These are phyloP conservation scores for Nothopassalora personata DNA, from an alignment of 2,329 filamentous ascomycete species.

Conservation along the genomic window DNA sequence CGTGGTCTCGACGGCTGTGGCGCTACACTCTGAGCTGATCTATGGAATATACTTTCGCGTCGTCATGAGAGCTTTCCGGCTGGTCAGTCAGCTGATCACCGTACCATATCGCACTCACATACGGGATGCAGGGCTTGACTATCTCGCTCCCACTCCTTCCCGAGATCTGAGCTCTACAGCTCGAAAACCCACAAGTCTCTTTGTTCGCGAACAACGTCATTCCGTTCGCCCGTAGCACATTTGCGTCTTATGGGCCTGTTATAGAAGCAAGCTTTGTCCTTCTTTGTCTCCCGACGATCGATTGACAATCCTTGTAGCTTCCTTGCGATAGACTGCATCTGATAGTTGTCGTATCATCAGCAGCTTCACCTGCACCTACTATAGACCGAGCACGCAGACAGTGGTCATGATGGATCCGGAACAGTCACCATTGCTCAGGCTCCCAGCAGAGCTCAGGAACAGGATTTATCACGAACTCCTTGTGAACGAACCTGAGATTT, in stretches of 20 bases:
- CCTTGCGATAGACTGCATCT: background rate
- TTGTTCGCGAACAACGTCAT: background rate
- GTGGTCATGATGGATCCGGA: background rate
- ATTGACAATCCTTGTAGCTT: background rate
- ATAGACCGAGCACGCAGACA: background rate
- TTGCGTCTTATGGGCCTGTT: background rate
- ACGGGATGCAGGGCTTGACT: background rate
- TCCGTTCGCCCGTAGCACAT: background rate
- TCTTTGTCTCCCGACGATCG: background rate
- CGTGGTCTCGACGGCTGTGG: background rate
- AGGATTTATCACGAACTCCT: conserved; percentile 13
- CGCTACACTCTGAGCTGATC: background rate
- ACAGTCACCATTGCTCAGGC: conserved; percentile 5
- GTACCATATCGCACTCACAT: background rate
- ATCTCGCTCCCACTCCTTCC: background rate
- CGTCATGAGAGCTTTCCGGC: background rate
- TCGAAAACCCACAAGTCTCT: background rate
- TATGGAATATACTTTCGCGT: background rate
- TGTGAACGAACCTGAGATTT: background rate
- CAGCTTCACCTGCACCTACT: background rate
- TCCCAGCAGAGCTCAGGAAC: conserved; percentile 16
- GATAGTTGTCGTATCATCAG: background rate
- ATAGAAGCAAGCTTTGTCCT: background rate
- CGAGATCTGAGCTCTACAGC: background rate
- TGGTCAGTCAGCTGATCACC: background rate